phyloP scores from a whole-genome alignment of 2,329 filamentous ascomycete species.

The Aspergillus novofumigatus region DNA sequence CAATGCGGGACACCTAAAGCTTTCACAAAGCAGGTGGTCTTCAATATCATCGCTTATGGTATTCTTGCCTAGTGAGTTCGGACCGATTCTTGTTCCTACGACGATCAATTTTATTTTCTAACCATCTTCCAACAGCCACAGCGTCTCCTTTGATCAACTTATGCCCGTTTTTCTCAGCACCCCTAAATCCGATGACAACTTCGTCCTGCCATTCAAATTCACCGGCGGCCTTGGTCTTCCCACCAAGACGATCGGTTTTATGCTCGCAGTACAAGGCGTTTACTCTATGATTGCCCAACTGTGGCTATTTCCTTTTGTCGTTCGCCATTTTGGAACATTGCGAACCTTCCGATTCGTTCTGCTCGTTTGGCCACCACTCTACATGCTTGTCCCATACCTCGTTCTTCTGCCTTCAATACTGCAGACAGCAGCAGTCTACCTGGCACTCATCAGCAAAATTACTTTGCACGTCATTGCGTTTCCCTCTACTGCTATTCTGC shows the following conservation, averaged over 20 bases:
- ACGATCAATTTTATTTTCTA: constrained; percentile 43
- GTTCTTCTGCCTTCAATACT: constrained; percentile 71
- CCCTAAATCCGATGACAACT: constrained; percentile 46
- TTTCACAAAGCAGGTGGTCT: constrained; percentile 79
- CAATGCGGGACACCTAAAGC: constrained; percentile 51
- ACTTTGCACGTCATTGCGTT: constrained; percentile 89
- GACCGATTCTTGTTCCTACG: not conserved
- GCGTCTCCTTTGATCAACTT: constrained; percentile 92
- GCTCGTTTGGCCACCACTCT: constrained; percentile 79
- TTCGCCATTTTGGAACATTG: constrained; percentile 70
- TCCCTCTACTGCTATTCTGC: constrained; percentile 81
- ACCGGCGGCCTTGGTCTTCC: constrained; percentile 78
- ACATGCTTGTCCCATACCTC: constrained; percentile 83
- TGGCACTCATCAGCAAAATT: constrained; percentile 83
- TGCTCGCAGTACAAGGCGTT: constrained; percentile 81
- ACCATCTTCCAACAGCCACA: constrained; percentile 62
- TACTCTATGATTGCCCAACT: constrained; percentile 87
- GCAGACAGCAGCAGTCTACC: constrained; percentile 70
- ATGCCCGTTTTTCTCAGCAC: constrained; percentile 89
- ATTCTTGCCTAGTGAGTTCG: constrained; percentile 85
- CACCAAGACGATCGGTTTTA: constrained; percentile 78
- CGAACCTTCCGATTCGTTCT: constrained; percentile 78
- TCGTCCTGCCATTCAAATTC: constrained; percentile 78
- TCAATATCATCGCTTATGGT: constrained; percentile 86
- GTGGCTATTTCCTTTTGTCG: constrained; percentile 75